Conservation (phyloP, 1,139 yeast species). For the Nakaseomyces kungkrabaensis region DNA sequence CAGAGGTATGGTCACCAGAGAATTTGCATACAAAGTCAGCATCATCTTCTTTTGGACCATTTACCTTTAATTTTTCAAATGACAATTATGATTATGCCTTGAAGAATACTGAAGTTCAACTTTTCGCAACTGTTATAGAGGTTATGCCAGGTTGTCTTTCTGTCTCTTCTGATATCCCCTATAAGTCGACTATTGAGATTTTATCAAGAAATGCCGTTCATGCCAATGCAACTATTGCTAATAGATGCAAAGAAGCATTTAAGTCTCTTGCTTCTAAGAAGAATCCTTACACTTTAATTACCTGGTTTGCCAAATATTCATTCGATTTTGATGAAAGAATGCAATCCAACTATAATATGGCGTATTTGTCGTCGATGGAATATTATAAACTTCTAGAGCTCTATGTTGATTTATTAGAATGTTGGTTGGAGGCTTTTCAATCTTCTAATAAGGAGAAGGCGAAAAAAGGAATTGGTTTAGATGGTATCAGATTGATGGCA, state of each 20-base stretch:
- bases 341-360: constrained; percentile 39
- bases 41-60: constrained; percentile 32
- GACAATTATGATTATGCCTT: constrained; percentile 20
- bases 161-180: constrained; percentile 40
- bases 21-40: constrained; percentile 26
- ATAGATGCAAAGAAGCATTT: constrained; percentile 54
- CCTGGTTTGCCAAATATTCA: constrained; percentile 69
- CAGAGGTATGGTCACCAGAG: constrained; percentile 30
- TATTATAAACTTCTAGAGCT: constrained; percentile 53
- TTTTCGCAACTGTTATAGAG: constrained; percentile 63
- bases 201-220: constrained; percentile 71
- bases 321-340: constrained; percentile 68
- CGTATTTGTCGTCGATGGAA: constrained; percentile 45
- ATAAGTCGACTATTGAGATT: constrained; percentile 59
- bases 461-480: constrained; percentile 27
- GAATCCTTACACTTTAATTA: constrained; percentile 63
- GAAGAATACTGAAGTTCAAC: constrained; percentile 35
- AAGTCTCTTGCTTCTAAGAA: constrained; percentile 55
- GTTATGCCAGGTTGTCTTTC: constrained; percentile 60
- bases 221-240: constrained; percentile 48
- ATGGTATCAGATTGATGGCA: constrained; percentile 19
- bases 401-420: constrained; percentile 66
- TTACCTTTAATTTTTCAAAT: constrained; percentile 40
- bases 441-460: constrained; percentile 22
- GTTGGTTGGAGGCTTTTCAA: constrained; percentile 67